Percentiles rank a stretch among this genome's conserved stretches.
Evolutionary conservation across 1,284 basidiomycete genomes (phyloP).

Genomic region (Fistulinella cinereoalba): DNA sequence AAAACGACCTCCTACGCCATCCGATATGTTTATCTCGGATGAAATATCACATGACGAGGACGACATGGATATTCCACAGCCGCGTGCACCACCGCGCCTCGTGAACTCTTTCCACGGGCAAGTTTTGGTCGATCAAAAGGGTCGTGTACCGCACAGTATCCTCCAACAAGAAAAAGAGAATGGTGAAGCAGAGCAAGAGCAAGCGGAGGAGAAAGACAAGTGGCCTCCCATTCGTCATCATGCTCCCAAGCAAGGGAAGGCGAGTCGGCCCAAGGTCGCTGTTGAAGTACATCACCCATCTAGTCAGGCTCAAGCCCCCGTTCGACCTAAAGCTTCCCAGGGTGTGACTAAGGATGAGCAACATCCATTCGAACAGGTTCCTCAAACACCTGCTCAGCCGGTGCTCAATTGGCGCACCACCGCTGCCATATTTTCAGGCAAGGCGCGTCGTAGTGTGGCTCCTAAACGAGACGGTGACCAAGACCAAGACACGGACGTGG

Average conservation of each 20-base stretch:
- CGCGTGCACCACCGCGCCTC: constrained; percentile 25
- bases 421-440: constrained; percentile 4
- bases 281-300: constrained; percentile 22
- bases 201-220: neutral
- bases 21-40: constrained; percentile 21
- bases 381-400: neutral
- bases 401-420: neutral
- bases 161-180: neutral
- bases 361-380: neutral
- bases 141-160: constrained; percentile 13
- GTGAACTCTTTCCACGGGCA: constrained; percentile 19
- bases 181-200: neutral
- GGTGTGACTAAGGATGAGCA: neutral
- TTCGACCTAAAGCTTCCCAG: neutral
- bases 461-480: neutral
- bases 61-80: neutral
- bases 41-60: constrained; percentile 9
- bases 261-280: neutral
- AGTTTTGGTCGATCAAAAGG: constrained; percentile 22
- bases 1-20: constrained; percentile 8
- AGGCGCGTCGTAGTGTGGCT: neutral
- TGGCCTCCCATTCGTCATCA: constrained; percentile 25
- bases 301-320: constrained; percentile 11
- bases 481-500: neutral
- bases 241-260: neutral